Base-by-base conservation (phyloP, 768 basidiomycete species). In the Russula earlei region DNA sequence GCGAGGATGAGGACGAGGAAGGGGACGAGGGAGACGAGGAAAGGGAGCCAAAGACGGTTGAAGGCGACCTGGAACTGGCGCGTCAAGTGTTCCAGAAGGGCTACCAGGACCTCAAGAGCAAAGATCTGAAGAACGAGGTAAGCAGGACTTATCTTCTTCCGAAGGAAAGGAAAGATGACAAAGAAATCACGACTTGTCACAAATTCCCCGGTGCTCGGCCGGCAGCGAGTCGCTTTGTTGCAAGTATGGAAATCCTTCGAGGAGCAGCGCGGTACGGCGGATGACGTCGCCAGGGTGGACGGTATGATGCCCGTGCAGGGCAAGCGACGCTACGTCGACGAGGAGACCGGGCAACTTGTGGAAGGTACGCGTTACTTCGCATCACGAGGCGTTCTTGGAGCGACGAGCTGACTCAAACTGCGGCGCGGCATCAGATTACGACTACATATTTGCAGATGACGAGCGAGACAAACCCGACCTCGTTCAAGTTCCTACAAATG, bases 221-320 rank as follows among this genome's bases (percentile, higher is more conserved):
- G 52, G 25, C 64, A 94, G 91, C 92, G 94, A 54, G 91, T 93
- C 54, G 86, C 89, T 4, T 73, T 99, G 17, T 78, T 99, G 24
- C 87, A 95, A 66, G 87, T 90, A 1, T 99, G 96, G 96, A 96
- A 95, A 74, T 76, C 83, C 1, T 96, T 94, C 67, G 96, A 99
- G 70, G 78, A 88, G 66, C 77, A 77, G 38, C 74, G 90, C 56
- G 95, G 96, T 17, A 76, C 82, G 1, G 69, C 78, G 10, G 82
- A 81, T 7, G 83, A 91, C 54, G 77, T 88, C 27, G 77, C 80
- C 43, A 89, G 87, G 74, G 93, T 98, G 19, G 79, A 94, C 65
- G 81, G 75, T 47, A 89, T 93, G 91, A 88, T 94, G 85, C 96
- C 96, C 2, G 84, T 91, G 48, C 87, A 91, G 52, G 85, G 82